Evolutionary conservation across 352 stramenopile genomes (phyloP).

Genomic region (Labyrinthula sp.): DNA sequence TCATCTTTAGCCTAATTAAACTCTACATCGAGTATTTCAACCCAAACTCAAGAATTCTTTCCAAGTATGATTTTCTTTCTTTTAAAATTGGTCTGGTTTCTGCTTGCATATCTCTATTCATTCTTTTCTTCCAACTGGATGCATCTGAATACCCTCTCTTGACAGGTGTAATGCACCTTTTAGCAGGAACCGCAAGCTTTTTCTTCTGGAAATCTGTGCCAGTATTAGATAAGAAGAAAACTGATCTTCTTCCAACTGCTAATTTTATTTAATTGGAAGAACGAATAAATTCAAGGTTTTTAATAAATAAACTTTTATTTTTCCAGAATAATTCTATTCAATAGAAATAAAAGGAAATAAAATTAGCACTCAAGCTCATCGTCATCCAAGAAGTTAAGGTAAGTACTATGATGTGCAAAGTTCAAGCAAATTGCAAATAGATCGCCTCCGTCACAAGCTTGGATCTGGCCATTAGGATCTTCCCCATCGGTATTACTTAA

Average conservation of each 20-base stretch:
- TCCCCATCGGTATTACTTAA: constrained; percentile 3
- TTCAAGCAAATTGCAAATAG: constrained; percentile 17
- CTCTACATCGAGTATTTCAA: constrained; percentile 38
- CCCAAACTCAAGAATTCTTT: neutral
- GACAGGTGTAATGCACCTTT: constrained; percentile 4
- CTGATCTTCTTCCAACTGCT: too few species aligned
- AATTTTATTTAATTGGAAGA: too few species aligned
- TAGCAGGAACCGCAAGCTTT: constrained; percentile 6
- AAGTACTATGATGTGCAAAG: constrained; percentile 9
- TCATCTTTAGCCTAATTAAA: too few species aligned
- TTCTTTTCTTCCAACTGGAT: constrained; percentile 6
- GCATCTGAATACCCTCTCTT: neutral
- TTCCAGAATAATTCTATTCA: too few species aligned
- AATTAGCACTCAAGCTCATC: too few species aligned
- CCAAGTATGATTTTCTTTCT: constrained; percentile 10
- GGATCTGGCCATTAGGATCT: constrained; percentile 8
- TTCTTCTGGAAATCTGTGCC: constrained; percentile 22
- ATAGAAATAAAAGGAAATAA: too few species aligned
- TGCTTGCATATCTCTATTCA: neutral
- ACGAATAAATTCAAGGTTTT: too few species aligned
- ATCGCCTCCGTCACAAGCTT: constrained; percentile 10
- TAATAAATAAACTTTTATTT: too few species aligned
- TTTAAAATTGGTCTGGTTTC: constrained; percentile 1
- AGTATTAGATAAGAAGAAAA: constrained; percentile 26
- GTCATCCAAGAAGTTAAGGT: constrained; percentile 25